phyloP scores from a whole-genome alignment of 192 early-diverging fungal genomes.

The Linnemannia schmuckeri region DNA sequence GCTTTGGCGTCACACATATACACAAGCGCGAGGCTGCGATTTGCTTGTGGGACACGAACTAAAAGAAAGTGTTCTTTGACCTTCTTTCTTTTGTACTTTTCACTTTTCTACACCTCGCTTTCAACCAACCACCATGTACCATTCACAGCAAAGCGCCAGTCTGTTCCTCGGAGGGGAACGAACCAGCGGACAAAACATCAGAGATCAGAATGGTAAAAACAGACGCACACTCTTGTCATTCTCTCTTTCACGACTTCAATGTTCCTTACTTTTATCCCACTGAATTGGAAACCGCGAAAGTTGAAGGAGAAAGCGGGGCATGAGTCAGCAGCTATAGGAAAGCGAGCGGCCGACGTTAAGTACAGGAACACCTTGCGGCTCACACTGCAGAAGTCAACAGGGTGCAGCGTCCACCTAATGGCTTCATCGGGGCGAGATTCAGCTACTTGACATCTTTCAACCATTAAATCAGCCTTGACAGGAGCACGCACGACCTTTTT shows the following conservation, averaged over 20 bases:
- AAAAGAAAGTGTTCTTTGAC: constrained; percentile 4
- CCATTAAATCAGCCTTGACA: background rate
- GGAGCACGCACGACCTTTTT: background rate
- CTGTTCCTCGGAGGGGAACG: constrained; percentile 91
- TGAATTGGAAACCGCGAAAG: background rate
- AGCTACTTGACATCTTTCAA: background rate
- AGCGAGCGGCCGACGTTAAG: background rate
- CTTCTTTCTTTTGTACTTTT: background rate
- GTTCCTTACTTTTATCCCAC: background rate
- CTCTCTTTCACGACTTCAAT: no score
- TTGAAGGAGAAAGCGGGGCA: no score
- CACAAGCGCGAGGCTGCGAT: background rate
- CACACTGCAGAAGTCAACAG: background rate
- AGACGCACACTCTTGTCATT: background rate
- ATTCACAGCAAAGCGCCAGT: constrained; percentile 61
- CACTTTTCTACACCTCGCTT: background rate
- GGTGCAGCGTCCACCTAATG: background rate
- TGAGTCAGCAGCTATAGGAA: background rate
- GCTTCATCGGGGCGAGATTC: background rate
- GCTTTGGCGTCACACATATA: background rate
- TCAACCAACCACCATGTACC: constrained; percentile 57
- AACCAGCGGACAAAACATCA: constrained; percentile 91
- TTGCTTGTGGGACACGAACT: background rate
- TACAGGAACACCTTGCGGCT: background rate
- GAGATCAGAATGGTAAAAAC: constrained; percentile 91